These are phyloP conservation scores for Lichtheimia ornata DNA, from an alignment of 371 early-diverging fungal genomes.

Conservation along the genomic window DNA sequence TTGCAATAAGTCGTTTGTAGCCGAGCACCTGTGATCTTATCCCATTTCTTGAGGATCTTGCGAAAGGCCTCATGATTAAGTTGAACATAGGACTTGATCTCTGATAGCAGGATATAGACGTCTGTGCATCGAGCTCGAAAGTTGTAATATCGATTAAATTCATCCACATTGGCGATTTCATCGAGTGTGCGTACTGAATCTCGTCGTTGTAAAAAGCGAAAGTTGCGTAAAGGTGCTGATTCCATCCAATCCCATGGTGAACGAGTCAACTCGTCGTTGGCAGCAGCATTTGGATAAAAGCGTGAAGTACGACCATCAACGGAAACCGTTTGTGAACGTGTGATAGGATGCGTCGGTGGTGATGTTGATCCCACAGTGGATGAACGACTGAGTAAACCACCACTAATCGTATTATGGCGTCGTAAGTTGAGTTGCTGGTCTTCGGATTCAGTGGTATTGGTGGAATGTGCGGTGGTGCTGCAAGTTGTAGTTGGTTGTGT, in stretches of 20 bases:
- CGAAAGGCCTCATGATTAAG: slow-evolving; percentile 91
- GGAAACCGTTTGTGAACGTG: not conserved
- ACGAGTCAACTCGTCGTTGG: not conserved
- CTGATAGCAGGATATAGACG: slow-evolving; percentile 46
- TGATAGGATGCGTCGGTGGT: not conserved
- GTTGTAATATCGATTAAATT: slow-evolving; percentile 15
- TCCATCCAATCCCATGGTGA: not conserved
- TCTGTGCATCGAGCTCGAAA: slow-evolving; percentile 10
- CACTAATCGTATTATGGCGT: not conserved
- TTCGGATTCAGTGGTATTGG: not conserved
- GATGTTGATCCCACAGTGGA: too few relatives aligned
- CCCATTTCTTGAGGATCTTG: slow-evolving; percentile 94
- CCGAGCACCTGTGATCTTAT: slow-evolving; percentile 73
- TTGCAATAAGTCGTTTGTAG: slow-evolving; percentile 52
- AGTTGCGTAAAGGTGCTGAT: not conserved
- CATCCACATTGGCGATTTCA: not conserved
- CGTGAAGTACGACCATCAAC: too few relatives aligned
- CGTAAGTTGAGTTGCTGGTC: not conserved
- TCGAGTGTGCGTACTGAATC: not conserved
- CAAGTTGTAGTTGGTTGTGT: too few relatives aligned
- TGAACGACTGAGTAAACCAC: not conserved
- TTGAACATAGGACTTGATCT: slow-evolving; percentile 81
- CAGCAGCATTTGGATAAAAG: not conserved
- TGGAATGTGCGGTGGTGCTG: too few relatives aligned
- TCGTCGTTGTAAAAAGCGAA: slow-evolving; percentile 1